phyloP scores from a whole-genome alignment of 2,329 filamentous ascomycete species.

The Pseudocercospora crystallina region DNA sequence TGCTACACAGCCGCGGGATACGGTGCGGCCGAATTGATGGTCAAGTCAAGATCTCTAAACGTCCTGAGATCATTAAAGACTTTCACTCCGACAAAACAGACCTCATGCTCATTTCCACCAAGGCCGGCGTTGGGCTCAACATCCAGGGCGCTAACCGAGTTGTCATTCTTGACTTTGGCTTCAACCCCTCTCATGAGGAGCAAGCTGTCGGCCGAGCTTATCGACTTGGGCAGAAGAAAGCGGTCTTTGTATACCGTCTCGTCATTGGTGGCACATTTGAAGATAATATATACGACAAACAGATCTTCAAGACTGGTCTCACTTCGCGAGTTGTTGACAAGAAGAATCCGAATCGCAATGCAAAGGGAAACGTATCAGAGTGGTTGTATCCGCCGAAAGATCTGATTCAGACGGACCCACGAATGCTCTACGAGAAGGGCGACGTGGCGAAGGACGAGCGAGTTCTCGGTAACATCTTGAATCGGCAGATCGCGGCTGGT shows the following conservation, averaged over 20 bases:
- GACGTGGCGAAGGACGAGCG: conserved; percentile 59
- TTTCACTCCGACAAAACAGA: conserved; percentile 63
- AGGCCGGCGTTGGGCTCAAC: conserved; percentile 79
- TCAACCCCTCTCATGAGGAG: conserved; percentile 77
- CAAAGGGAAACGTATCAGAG: conserved; percentile 52
- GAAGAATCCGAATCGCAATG: conserved; percentile 70
- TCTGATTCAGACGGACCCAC: conserved; percentile 49
- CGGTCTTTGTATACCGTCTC: conserved; percentile 82
- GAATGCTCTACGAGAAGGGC: conserved; percentile 56
- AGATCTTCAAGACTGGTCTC: conserved; percentile 80
- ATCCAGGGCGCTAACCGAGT: conserved; percentile 81
- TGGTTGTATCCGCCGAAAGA: conserved; percentile 61
- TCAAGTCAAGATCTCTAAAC: conserved; percentile 52
- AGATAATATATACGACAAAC: conserved; percentile 67
- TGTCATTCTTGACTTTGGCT: conserved; percentile 80
- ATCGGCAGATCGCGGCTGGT: conserved; percentile 64
- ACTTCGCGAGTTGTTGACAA: conserved; percentile 79
- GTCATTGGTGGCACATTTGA: conserved; percentile 78
- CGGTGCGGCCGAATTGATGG: conserved; percentile 66
- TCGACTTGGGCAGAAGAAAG: conserved; percentile 77
- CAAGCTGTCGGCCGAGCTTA: conserved; percentile 87
- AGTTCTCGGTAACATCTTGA: conserved; percentile 63
- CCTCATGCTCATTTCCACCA: conserved; percentile 80
- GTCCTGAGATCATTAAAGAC: conserved; percentile 63
- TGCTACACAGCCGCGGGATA: conserved; percentile 54